A percentile compares a stretch with the other conserved stretches of the same genome.
Evolutionary conservation across 2,329 filamentous ascomycete genomes (phyloP).

Genomic region (Helotiales sp.): DNA sequence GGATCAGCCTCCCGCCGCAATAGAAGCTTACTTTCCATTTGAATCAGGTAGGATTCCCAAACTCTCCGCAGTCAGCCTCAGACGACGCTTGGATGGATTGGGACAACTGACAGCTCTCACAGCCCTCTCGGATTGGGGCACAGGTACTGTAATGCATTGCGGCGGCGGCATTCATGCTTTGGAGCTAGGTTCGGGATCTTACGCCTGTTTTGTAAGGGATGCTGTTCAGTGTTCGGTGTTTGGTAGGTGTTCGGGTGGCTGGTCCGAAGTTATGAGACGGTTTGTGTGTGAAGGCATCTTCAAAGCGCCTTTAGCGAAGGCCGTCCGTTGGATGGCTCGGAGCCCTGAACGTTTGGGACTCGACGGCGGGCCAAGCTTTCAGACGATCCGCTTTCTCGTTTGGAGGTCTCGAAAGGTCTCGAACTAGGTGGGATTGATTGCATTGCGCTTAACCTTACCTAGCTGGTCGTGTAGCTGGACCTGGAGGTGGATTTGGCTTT

Average conservation of each 20-base stretch:
- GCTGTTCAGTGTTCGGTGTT: neutral
- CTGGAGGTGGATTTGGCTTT: no score
- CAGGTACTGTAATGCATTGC: neutral
- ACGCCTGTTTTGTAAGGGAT: neutral
- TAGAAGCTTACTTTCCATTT: conserved; percentile 7
- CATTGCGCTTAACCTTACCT: no score
- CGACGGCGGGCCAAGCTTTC: neutral
- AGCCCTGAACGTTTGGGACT: neutral
- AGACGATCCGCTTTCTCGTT: neutral
- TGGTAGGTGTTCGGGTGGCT: conserved; percentile 1
- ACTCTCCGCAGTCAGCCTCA: neutral
- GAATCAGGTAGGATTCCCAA: conserved; percentile 12
- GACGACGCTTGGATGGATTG: neutral
- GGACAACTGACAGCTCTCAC: neutral
- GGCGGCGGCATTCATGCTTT: conserved; percentile 1
- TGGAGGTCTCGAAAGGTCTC: no score
- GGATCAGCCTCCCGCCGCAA: neutral
- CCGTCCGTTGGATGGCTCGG: neutral
- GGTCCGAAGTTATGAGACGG: conserved; percentile 12
- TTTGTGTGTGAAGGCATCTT: neutral
- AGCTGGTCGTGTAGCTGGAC: no score
- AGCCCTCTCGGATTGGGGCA: no score
- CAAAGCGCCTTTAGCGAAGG: conserved; percentile 9
- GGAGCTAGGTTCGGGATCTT: no score
- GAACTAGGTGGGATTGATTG: no score